Conservation (phyloP, 78 protist species). For the Dictyostelium capitatum region DNA sequence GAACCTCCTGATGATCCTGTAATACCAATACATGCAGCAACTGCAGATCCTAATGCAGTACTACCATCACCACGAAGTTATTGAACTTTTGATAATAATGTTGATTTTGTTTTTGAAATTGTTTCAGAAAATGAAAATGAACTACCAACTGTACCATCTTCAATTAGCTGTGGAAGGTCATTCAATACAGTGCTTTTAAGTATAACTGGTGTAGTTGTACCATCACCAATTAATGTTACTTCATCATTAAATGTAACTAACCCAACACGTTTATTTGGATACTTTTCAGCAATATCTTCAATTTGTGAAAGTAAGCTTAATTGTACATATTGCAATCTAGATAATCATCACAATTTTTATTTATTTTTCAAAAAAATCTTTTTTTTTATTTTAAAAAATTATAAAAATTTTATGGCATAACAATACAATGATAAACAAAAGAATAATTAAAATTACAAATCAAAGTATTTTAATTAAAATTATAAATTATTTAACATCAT, state of each 20-base stretch:
- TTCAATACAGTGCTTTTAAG: not conserved
- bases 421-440: too few species aligned
- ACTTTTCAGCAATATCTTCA: slow-evolving; percentile 21
- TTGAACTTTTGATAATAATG: slow-evolving; percentile 8
- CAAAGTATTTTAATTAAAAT: slow-evolving; percentile 1
- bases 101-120: slow-evolving; percentile 23
- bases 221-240: slow-evolving; percentile 85
- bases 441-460: not conserved
- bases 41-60: slow-evolving; percentile 92
- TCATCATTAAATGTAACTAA: slow-evolving; percentile 79
- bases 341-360: too few species aligned
- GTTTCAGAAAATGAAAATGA: not conserved
- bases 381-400: too few species aligned
- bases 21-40: slow-evolving; percentile 76
- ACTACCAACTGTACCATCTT: slow-evolving; percentile 22
- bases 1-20: slow-evolving; percentile 47
- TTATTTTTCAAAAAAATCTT: too few species aligned
- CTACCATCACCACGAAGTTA: slow-evolving; percentile 74
- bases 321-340: slow-evolving; percentile 85
- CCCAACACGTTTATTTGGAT: slow-evolving; percentile 76
- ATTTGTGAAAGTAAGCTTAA: slow-evolving; percentile 77
- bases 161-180: slow-evolving; percentile 34
- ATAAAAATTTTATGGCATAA: too few species aligned
- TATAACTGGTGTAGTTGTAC: slow-evolving; percentile 9
- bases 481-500: slow-evolving; percentile 18